Evolutionary conservation across 2,329 filamentous ascomycete genomes (phyloP).

Genomic region (Aspergillus chevalieri): DNA sequence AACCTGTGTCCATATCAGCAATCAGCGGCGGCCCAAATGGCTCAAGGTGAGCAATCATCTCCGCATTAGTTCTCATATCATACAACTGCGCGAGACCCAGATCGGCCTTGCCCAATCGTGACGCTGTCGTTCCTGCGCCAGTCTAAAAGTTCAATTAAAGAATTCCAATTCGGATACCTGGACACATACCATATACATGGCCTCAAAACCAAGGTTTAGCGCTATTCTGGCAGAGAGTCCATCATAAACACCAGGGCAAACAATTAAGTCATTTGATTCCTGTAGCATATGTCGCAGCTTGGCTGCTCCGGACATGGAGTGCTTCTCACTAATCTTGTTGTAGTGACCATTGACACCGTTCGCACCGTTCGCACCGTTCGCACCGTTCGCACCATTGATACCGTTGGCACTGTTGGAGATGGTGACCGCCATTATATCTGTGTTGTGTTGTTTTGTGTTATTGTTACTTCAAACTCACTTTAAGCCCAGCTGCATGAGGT

Average conservation of each 20-base stretch:
- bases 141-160: conserved; percentile 39
- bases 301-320: conserved; percentile 12
- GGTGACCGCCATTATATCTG: too few species aligned
- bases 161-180: not conserved
- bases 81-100: conserved; percentile 56
- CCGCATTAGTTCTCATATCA: conserved; percentile 59
- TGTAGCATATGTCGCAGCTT: conserved; percentile 23
- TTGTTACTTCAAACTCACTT: too few species aligned
- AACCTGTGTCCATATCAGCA: conserved; percentile 52
- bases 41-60: conserved; percentile 58
- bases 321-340: too few species aligned
- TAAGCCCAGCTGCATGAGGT: too few species aligned
- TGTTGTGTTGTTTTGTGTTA: too few species aligned
- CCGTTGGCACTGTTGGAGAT: too few species aligned
- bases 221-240: conserved; percentile 61
- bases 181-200: conserved; percentile 59
- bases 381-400: too few species aligned
- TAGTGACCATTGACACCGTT: not conserved
- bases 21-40: conserved; percentile 51
- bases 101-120: conserved; percentile 57
- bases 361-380: too few species aligned
- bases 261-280: conserved; percentile 35
- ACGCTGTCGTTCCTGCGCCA: conserved; percentile 57
- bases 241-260: conserved; percentile 64
- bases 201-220: conserved; percentile 56